Percentiles rank a stretch among this genome's conserved stretches.
Conservation (phyloP, 139 green algal genomes). For the Chlamydomonas sphaeroides region DNA sequence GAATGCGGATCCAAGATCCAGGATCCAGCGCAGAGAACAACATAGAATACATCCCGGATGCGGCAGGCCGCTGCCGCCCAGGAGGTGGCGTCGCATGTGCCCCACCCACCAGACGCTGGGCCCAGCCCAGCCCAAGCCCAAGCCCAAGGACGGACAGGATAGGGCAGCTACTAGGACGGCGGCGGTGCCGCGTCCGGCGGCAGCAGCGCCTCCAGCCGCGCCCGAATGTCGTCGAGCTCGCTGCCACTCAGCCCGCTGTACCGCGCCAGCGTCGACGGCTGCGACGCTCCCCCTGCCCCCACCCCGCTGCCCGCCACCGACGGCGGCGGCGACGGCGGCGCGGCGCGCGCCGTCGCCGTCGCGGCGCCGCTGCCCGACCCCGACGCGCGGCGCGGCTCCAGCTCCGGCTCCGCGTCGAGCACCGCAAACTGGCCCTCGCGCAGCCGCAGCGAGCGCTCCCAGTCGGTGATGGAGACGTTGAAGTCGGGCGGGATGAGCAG, state of each 20-base stretch:
- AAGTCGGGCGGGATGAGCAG: slow-evolving; percentile 83
- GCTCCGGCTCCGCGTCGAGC: slow-evolving; percentile 37
- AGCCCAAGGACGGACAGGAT: no score
- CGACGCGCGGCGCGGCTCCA: not conserved
- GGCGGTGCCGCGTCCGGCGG: slow-evolving; percentile 21
- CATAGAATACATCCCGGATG: no score
- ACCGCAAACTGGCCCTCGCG: slow-evolving; percentile 44
- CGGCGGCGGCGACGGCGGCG: not conserved
- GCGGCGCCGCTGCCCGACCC: not conserved
- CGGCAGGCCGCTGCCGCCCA: no score
- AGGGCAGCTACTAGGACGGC: no score
- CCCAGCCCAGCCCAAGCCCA: no score
- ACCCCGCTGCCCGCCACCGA: not conserved
- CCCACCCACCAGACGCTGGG: no score
- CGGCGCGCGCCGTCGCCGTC: not conserved
- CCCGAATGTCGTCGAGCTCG: slow-evolving; percentile 54
- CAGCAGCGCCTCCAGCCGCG: slow-evolving; percentile 60
- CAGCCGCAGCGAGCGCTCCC: slow-evolving; percentile 78
- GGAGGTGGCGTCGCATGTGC: no score
- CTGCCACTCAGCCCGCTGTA: slow-evolving; percentile 14
- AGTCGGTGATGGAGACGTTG: slow-evolving; percentile 87
- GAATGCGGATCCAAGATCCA: no score
- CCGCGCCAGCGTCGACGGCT: slow-evolving; percentile 14
- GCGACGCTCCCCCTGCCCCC: not conserved
- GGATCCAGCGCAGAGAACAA: no score